Evolutionary conservation across 768 basidiomycete species (phyloP).

Genomic region (Russula brevipes): DNA sequence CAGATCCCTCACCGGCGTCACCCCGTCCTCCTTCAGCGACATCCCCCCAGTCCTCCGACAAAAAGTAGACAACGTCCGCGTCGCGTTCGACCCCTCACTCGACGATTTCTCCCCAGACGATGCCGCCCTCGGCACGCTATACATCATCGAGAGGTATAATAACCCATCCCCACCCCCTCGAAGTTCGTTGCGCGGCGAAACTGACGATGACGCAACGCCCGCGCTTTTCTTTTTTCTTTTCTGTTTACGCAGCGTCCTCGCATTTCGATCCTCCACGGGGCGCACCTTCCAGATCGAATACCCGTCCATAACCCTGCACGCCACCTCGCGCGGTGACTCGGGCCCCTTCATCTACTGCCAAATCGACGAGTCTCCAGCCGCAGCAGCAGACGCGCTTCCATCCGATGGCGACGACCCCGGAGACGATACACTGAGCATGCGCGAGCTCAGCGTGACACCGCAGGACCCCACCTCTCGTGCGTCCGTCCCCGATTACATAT

Average conservation of each 20-base stretch:
- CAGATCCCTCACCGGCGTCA: constrained; percentile 59
- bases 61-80: constrained; percentile 63
- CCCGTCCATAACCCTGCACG: constrained; percentile 89
- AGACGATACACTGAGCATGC: constrained; percentile 50
- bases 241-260: constrained; percentile 50
- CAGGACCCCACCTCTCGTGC: constrained; percentile 51
- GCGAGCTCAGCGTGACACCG: constrained; percentile 78
- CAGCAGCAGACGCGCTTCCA: constrained; percentile 26
- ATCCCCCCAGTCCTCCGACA: constrained; percentile 81
- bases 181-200: background rate
- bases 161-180: constrained; percentile 17
- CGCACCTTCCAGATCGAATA: constrained; percentile 82
- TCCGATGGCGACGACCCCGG: constrained; percentile 33
- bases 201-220: background rate
- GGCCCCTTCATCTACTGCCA: constrained; percentile 88
- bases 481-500: constrained; percentile 30
- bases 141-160: constrained; percentile 76
- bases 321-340: constrained; percentile 67
- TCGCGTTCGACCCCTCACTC: constrained; percentile 64
- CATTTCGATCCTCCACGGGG: constrained; percentile 66
- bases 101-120: constrained; percentile 53
- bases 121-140: constrained; percentile 59
- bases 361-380: constrained; percentile 61
- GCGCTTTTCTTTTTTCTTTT: background rate
- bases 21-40: constrained; percentile 76